These are phyloP conservation scores for Nannochloris sp. DNA, from an alignment of 139 green algal species.

Conservation along the genomic window DNA sequence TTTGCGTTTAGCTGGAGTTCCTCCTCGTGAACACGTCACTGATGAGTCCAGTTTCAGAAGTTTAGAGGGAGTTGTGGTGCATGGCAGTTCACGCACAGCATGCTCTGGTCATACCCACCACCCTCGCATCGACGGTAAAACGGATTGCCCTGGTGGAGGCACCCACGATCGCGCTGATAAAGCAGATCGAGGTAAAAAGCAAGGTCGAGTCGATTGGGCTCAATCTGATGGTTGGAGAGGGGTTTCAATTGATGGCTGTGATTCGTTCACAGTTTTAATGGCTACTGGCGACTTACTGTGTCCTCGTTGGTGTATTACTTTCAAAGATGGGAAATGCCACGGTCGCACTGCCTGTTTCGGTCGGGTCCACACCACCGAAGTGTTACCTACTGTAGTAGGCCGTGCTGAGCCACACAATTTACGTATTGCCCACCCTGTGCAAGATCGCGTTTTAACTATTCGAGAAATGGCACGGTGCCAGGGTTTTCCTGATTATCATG, in stretches of 20 bases:
- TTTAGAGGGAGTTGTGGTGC: conserved; percentile 44
- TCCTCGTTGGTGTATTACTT: conserved; percentile 61
- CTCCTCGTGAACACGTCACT: conserved; percentile 8
- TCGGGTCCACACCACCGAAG: conserved; percentile 16
- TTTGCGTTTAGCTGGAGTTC: conserved; percentile 44
- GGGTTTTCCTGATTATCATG: conserved; percentile 74
- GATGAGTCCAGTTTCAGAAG: conserved; percentile 40
- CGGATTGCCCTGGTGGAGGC: conserved; percentile 27
- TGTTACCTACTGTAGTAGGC: conserved; percentile 39
- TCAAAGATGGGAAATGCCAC: conserved; percentile 38
- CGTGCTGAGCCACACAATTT: conserved; percentile 81
- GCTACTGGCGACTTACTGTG: conserved; percentile 45
- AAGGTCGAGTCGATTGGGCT: conserved; percentile 33
- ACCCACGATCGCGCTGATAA: neutral
- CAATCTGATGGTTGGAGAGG: conserved; percentile 50
- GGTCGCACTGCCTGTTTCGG: conserved; percentile 54
- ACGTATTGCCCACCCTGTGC: conserved; percentile 49
- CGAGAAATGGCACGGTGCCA: conserved; percentile 61
- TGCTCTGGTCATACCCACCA: conserved; percentile 56
- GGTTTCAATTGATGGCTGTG: conserved; percentile 36
- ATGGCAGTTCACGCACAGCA: conserved; percentile 13
- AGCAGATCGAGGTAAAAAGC: conserved; percentile 6
- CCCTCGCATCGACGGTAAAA: neutral
- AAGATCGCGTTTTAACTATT: conserved; percentile 62
- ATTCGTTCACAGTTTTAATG: conserved; percentile 30